Percentiles rank a stretch among this genome's conserved stretches.
phyloP scores from a whole-genome alignment of 768 basidiomycete genomes.

The Stropharia rugosoannulata region DNA sequence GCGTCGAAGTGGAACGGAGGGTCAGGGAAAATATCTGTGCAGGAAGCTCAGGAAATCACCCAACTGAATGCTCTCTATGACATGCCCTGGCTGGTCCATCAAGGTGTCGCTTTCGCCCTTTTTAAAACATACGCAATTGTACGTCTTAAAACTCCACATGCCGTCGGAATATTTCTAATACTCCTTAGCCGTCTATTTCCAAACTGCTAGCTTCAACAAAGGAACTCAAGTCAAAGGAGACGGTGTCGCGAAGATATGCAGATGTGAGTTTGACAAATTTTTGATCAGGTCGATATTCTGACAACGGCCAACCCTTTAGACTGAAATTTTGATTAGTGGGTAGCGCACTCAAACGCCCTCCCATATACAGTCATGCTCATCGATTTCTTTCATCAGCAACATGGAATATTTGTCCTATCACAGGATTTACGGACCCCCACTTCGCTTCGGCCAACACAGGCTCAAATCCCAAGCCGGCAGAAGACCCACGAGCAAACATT shows the following conservation, averaged over 20 bases:
- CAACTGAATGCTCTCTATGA: constrained; percentile 35
- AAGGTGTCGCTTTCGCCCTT: neutral
- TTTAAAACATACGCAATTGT: constrained; percentile 3
- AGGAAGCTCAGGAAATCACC: constrained; percentile 45
- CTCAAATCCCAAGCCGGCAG: constrained; percentile 17
- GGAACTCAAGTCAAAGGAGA: constrained; percentile 33
- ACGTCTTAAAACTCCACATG: neutral
- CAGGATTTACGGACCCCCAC: constrained; percentile 21
- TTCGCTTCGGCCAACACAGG: constrained; percentile 12
- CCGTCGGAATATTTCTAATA: neutral
- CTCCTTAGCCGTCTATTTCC: constrained; percentile 43
- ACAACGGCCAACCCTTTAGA: constrained; percentile 24
- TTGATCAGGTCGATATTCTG: neutral
- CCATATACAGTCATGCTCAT: too few species aligned
- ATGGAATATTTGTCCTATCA: constrained; percentile 34
- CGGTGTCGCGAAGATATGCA: constrained; percentile 41
- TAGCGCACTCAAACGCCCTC: constrained; percentile 6
- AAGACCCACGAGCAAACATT: constrained; percentile 40
- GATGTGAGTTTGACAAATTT: constrained; percentile 37
- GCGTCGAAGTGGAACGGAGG: constrained; percentile 28
- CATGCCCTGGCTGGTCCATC: constrained; percentile 39
- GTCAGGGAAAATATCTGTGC: constrained; percentile 33
- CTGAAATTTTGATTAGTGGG: constrained; percentile 42
- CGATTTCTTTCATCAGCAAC: constrained; percentile 24
- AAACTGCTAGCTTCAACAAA: constrained; percentile 39